Evolutionary conservation across 768 basidiomycete genomes (phyloP), one percentile per base, ranked within the genome.

Genomic region (Hypsizygus marmoreus): DNA sequence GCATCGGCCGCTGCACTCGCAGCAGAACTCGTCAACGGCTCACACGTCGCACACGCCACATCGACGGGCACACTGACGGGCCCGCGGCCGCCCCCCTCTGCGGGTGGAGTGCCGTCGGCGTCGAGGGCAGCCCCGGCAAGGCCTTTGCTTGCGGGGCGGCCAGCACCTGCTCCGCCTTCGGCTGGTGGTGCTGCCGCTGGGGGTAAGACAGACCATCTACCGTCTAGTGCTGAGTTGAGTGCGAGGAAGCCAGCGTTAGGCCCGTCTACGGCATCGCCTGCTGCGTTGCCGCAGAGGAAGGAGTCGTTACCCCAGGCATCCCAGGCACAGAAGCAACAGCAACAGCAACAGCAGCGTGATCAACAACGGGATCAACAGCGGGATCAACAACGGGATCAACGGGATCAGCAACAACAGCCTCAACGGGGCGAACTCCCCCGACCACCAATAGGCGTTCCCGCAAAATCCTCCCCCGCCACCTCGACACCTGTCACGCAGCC

Each of bases 61-160:
- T 23, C 16, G 11, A 37, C 28, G 28, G 31, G 36, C 8, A 29
- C 19, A 17, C 46, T 14, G 33, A 38, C 31, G 25, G 25, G 4
- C 22, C 33, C 31, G 3, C 40, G 28, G 14, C 40, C 51, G 35
- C 11, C 24, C 42, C 44, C 39, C 38, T 24, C 49, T 14, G 40
- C 51, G 4, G 29, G 48, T 29, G 8, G 48, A n/a, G 40, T 33
- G 7, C 58, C 67, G 5, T 80, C 84, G 47, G 71, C 83, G 6
- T 75, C 74, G 4, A 74, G 89, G 10, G 77, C 88, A 4, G 82
- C 88, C 0, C 88, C 88, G 16, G 77, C 85, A 2, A 75, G 86
- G 4, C 88, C 89, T 0, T 64, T 81, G 5, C 72, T 85, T 50
- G 73, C 79, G 13, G 77, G 80, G 0, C 73, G 81, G 9, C 75